phyloP scores from a whole-genome alignment of 2,329 filamentous ascomycete genomes.

The Botrytis hyacinthi region DNA sequence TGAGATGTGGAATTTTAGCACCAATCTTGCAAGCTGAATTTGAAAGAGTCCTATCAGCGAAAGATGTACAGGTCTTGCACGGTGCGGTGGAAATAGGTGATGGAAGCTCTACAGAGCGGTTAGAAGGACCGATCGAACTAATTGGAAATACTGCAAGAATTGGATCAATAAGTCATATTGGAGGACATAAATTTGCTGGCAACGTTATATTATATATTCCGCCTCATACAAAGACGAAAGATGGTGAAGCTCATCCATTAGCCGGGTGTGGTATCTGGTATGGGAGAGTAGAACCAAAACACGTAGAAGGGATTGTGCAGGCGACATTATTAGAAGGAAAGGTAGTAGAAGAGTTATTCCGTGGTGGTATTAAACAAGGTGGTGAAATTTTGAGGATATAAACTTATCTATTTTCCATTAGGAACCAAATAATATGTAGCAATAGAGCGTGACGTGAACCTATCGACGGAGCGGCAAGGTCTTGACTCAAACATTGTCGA shows the following conservation, averaged over 20 bases:
- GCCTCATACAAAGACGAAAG: conserved; percentile 45
- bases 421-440: neutral
- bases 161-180: conserved; percentile 74
- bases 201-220: conserved; percentile 82
- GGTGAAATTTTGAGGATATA: conserved; percentile 47
- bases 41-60: conserved; percentile 51
- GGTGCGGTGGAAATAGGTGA: conserved; percentile 42
- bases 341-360: conserved; percentile 68
- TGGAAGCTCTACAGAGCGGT: conserved; percentile 39
- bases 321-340: conserved; percentile 68
- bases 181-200: conserved; percentile 82
- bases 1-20: conserved; percentile 77
- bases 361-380: conserved; percentile 62
- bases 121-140: conserved; percentile 41
- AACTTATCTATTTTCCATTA: neutral
- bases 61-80: conserved; percentile 50
- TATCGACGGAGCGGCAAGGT: neutral
- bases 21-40: conserved; percentile 73
- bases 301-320: conserved; percentile 72
- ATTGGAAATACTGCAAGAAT: conserved; percentile 52
- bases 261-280: conserved; percentile 79
- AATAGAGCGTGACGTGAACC: neutral
- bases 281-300: conserved; percentile 69
- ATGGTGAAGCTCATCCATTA: conserved; percentile 53
- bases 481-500: neutral